These are phyloP conservation scores for Coffea humblotiana DNA, from an alignment of 305 asterid genomes.

Conservation along the genomic window DNA sequence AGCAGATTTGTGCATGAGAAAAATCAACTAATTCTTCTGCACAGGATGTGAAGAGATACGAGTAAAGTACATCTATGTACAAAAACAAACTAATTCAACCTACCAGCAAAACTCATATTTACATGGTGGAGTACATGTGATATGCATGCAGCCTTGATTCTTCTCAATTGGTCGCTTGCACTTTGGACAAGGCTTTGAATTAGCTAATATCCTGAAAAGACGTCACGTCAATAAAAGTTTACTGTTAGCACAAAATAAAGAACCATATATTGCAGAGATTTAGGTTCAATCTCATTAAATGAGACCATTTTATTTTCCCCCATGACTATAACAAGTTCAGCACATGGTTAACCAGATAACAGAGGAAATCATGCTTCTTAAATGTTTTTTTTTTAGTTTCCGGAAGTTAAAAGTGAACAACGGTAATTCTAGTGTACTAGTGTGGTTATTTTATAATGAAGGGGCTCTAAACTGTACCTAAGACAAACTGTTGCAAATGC, in stretches of 20 bases:
- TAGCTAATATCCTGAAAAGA: conserved; percentile 80
- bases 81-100: conserved; percentile 25
- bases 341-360: not conserved
- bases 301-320: not conserved
- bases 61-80: not conserved
- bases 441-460: not conserved
- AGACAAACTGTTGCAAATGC: not conserved
- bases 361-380: not conserved
- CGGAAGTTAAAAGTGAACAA: not conserved
- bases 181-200: conserved; percentile 93
- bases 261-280: not conserved
- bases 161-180: conserved; percentile 97
- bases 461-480: not conserved
- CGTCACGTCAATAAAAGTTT: conserved; percentile 1
- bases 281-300: not conserved
- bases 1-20: not conserved
- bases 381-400: not conserved
- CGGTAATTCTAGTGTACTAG: not conserved
- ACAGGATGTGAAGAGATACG: not conserved
- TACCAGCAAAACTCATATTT: conserved; percentile 98
- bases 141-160: conserved; percentile 97
- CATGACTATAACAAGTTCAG: not conserved
- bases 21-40: not conserved
- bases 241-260: not conserved
- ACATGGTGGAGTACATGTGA: conserved; percentile 93